Evolutionary conservation across 768 basidiomycete genomes (phyloP), one percentile per base, ranked within the genome.

Genomic region (Clitopilus hobsonii): DNA sequence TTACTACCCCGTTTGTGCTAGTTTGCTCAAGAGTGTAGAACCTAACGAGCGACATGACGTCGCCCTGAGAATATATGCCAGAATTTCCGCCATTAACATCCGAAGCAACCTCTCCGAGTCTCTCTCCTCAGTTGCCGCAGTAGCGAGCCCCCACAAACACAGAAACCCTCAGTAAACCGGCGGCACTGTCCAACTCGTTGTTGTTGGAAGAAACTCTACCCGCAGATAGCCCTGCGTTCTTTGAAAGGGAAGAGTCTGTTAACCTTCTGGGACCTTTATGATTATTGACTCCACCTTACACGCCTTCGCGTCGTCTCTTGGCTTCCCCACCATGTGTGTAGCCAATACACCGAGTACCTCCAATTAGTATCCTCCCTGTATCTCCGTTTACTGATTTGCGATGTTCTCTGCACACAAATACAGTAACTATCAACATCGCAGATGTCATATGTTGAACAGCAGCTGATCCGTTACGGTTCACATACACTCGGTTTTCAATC

Each of bases 281-380:
- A 8, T 16, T 45, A 18, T 23, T 20, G 22, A 18, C 8, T 45
- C 41, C 41, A 45, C 5, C 18, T 45, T 45, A 45, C 41, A 20
- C 18, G 22, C 41, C 22, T 11, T 23, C 41, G 22, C 41, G 22
- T 36, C 32, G 32, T n/a, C 13, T 36, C 41, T 18, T 45, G 16
- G n/a, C 32, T 36, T 36, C 32, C 3, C 32, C 32, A 36, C 4
- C 32, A 36, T n/a, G n/a, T 23, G 41, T 45, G n/a, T 45, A 23
- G 41, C 41, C 41, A 45, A 45, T 45, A 45, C 41, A 45, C 41
- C 41, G 41, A 45, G 41, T 45, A 45, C 41, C 41, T 45, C 5
- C 11, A 20, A 45, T 18, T 18, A 20, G 41, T 20, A 2, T 45
- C 41, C 18, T 45, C 41, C 18, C 11, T 11, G 22, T 45, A 6